Evolutionary conservation across 176 grass and related monocot species (phyloP), one percentile per base, ranked within the genome.

Genomic region (Chrysopogon serrulatus): DNA sequence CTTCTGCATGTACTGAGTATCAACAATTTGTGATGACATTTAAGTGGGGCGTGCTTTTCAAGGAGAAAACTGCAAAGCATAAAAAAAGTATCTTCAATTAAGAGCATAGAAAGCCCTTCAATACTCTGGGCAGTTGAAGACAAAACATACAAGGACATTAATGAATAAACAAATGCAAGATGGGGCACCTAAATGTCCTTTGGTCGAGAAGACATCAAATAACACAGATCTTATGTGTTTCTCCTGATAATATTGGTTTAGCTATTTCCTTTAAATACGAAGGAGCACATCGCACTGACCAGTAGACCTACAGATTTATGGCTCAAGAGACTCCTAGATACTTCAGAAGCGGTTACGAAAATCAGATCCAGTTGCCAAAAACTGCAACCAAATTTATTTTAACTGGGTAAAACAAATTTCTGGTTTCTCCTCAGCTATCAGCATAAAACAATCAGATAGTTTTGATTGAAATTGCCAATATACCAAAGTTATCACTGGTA

Each of bases 141-240:
- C 11, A 66, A 21, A 44, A 30, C 37, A 32, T 45, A 23, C 37
- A 21, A 44, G 57, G 16, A 64, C 26, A 45, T 19, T 30, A 54
- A 9, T 81, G 72, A 49, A 77, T 49, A 63, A 82, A 45, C 19
- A 76, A 64, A 79, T 80, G 69, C 5, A 40, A 28, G 1, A 77
- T 83, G 54, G 51, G 31, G 40, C n/a, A 61, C 72, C 72, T n/a
- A 28, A 39, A 68, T 72, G 62, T 33, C 2, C 41, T 53, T 64
- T 73, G 67, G 76, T 37, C 8, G 5, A 41, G 71, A 79, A 80
- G 23, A 53, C 68, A 41, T 39, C 26, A 71, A 74, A 47, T 71
- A 45, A 3, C 24, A 85, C 16, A 4, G 23, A 57, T 45, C 10
- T 78, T 36, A 23, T 77, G 40, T 24, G 10, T 27, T 72, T 17